Percentiles rank a stretch among this genome's conserved stretches.
phyloP scores from a whole-genome alignment of 73 alveolate genomes.

The Blepharisma japonicum region DNA sequence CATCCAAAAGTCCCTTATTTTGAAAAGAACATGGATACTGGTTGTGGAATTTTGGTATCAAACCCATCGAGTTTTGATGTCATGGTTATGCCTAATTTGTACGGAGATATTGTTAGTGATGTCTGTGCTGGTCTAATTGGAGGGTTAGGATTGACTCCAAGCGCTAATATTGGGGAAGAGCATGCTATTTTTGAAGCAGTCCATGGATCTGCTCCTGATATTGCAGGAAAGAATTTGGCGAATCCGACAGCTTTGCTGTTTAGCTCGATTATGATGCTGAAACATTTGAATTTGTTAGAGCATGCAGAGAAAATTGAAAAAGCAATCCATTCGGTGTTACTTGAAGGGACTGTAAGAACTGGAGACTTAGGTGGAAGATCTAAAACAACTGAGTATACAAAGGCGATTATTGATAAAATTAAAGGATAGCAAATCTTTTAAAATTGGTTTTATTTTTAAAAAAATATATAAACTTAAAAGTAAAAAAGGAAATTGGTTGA shows the following conservation, averaged over 20 bases:
- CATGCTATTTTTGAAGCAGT: constrained; percentile 79
- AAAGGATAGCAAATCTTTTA: too few relatives aligned
- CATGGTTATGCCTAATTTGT: constrained; percentile 82
- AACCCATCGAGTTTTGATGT: constrained; percentile 63
- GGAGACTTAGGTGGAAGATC: constrained; percentile 72
- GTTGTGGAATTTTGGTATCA: constrained; percentile 50
- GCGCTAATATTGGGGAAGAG: constrained; percentile 70
- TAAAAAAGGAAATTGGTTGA: too few relatives aligned
- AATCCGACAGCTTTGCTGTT: constrained; percentile 75
- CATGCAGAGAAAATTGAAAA: constrained; percentile 56
- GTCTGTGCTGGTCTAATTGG: constrained; percentile 82
- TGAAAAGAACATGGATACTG: constrained; percentile 67
- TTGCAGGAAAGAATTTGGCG: constrained; percentile 74
- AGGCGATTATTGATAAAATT: constrained; percentile 49
- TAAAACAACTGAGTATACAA: constrained; percentile 57
- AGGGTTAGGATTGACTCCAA: constrained; percentile 75
- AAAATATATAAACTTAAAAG: neutral
- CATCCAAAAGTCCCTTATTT: constrained; percentile 60
- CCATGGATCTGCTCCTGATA: constrained; percentile 85
- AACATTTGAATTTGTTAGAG: constrained; percentile 56
- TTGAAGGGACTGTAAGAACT: constrained; percentile 54
- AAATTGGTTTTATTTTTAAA: constrained; percentile 1
- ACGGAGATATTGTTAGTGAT: constrained; percentile 78
- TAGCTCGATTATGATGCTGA: constrained; percentile 74
- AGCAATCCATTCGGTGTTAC: constrained; percentile 49